Base-by-base conservation (phyloP, 2,329 filamentous ascomycete species). In the Thelonectria olida region DNA sequence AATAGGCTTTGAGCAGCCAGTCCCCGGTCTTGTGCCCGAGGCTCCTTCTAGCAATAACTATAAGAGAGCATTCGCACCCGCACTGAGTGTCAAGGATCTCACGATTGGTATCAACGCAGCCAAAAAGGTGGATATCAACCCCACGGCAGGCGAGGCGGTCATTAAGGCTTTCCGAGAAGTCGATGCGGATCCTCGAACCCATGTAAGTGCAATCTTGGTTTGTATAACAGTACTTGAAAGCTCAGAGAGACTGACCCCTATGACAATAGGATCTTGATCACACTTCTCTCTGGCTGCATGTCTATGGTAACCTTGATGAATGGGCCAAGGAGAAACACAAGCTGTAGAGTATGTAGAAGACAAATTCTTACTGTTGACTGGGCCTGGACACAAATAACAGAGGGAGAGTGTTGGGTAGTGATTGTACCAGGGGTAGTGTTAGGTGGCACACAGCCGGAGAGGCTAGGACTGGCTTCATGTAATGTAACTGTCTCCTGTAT, bases 21-120 rank as follows among this genome's bases (percentile, higher is more conserved):
- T 63, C 2, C 57, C 61, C 2, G 48, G 36, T 4, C 20, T 63
- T 3, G 61, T 63, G 15, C 34, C 59, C 28, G 39, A 63, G 13
- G 61, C 61, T 6, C 62, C 62, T 2, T 51, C 41, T 15, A 64
- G 62, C 41, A 64, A 64, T 27, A 42, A 49, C 31, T 64, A 44
- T 17, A 54, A 34, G 31, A 19, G 48, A 3, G 62, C 41, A 2
- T 64, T 64, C 22, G 50, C 42, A 13, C 36, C 62, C 2, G 42
- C 34, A 7, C 36, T 61, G 53, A 48, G 50, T n/a, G 22, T 56
- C 4, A 61, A 61, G 47, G 58, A 61, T 31, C 45, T 61, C 22
- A 23, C 28, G 3, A 27, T 61, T 1, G 58, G 52, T 3, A 52
- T 61, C 7, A 20, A 56, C 4, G 47, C 58, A 5, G 58, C 58